Evolutionary conservation across 208 protist species (phyloP).

Genomic region (Angomonas ambiguus): DNA sequence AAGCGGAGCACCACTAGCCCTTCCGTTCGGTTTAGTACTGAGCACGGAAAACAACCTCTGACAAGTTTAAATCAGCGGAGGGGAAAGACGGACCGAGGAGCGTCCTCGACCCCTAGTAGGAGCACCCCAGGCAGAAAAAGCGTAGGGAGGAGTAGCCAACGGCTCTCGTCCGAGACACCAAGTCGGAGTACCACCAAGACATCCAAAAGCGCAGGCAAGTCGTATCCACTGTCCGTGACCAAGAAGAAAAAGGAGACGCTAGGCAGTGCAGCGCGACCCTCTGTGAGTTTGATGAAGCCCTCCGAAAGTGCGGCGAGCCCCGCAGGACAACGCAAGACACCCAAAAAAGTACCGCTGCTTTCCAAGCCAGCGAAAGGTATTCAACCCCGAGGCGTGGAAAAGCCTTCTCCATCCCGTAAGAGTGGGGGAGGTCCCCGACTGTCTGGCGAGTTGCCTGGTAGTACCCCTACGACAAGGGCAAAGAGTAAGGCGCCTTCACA

Average conservation of each 20-base stretch:
- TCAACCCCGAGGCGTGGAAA: not conserved
- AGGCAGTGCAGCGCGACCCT: not conserved
- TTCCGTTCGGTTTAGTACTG: slow-evolving; percentile 16
- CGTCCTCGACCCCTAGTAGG: not conserved
- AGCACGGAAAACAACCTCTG: not conserved
- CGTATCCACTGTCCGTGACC: not conserved
- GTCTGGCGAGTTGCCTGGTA: not conserved
- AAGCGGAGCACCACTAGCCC: slow-evolving; percentile 13
- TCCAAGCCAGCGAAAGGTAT: not conserved
- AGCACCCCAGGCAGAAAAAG: not conserved
- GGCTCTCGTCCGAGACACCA: not conserved
- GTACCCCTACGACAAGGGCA: too few species aligned
- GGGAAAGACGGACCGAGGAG: not conserved
- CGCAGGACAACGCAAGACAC: not conserved
- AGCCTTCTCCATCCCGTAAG: not conserved
- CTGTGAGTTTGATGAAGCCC: too few species aligned
- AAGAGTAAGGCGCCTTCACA: slow-evolving; percentile 1
- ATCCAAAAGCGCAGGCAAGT: not conserved
- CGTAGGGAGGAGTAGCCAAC: not conserved
- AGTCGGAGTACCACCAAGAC: not conserved
- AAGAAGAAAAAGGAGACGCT: not conserved
- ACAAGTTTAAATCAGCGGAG: slow-evolving; percentile 7
- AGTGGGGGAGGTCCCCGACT: not conserved
- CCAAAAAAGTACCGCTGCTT: not conserved
- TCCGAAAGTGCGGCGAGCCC: not conserved